These are phyloP conservation scores for Ascochyta fabae DNA, from an alignment of 2,329 filamentous ascomycete genomes.

Conservation along the genomic window DNA sequence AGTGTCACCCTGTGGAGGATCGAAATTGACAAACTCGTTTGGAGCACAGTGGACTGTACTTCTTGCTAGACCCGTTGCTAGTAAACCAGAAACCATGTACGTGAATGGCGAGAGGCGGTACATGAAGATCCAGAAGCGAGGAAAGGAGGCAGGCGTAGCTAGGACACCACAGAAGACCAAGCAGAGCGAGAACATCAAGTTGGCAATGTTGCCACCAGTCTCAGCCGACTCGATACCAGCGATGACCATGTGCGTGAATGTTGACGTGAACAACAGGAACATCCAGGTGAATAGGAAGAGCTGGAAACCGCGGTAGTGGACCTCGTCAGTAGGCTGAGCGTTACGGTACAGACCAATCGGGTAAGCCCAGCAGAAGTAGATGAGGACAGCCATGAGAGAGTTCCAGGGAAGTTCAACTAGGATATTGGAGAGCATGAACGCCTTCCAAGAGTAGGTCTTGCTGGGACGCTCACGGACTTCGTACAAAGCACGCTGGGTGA, in stretches of 20 bases:
- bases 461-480: slow-evolving; percentile 85
- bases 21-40: slow-evolving; percentile 50
- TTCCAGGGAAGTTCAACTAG: slow-evolving; percentile 88
- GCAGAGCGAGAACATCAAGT: slow-evolving; percentile 74
- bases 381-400: slow-evolving; percentile 73
- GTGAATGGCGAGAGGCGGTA: slow-evolving; percentile 72
- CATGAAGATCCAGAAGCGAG: slow-evolving; percentile 80
- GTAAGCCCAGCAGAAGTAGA: slow-evolving; percentile 86
- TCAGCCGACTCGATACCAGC: slow-evolving; percentile 77
- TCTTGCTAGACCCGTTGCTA: slow-evolving; percentile 60
- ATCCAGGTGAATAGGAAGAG: slow-evolving; percentile 78
- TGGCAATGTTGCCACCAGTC: slow-evolving; percentile 76
- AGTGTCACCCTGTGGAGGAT: slow-evolving; percentile 46
- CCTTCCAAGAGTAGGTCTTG: slow-evolving; percentile 84
- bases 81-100: slow-evolving; percentile 59
- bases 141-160: slow-evolving; percentile 62
- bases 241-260: slow-evolving; percentile 80
- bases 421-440: slow-evolving; percentile 84
- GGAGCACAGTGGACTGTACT: slow-evolving; percentile 53
- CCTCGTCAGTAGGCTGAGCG: slow-evolving; percentile 65
- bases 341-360: slow-evolving; percentile 79
- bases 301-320: slow-evolving; percentile 73
- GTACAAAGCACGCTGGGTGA: slow-evolving; percentile 80
- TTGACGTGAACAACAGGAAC: slow-evolving; percentile 82
- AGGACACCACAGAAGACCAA: slow-evolving; percentile 77